Evolutionary conservation across 805 yeast species (phyloP).

Genomic region (Yarrowia sp.): DNA sequence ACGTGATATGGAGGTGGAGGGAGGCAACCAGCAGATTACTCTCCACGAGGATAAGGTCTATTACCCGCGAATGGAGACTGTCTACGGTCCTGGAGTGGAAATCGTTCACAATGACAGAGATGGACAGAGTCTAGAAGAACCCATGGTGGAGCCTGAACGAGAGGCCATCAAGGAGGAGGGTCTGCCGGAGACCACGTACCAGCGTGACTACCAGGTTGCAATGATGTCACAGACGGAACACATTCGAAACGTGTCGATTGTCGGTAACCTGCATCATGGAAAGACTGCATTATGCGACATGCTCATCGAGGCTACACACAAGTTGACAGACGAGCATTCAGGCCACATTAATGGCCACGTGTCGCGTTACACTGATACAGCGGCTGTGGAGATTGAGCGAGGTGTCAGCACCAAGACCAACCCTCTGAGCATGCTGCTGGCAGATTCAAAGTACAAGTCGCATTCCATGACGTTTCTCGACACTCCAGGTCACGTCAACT

Average conservation of each 20-base stretch:
- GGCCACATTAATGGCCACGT: slow-evolving; percentile 44
- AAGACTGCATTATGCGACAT: slow-evolving; percentile 75
- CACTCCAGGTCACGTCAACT: slow-evolving; percentile 89
- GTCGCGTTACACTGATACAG: slow-evolving; percentile 67
- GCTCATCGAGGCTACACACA: slow-evolving; percentile 64
- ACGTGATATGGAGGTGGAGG: slow-evolving; percentile 26
- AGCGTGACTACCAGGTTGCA: slow-evolving; percentile 58
- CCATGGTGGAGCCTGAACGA: slow-evolving; percentile 57
- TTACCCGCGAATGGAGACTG: slow-evolving; percentile 45
- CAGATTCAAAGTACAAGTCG: slow-evolving; percentile 53
- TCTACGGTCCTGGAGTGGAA: slow-evolving; percentile 63
- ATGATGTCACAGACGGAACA: slow-evolving; percentile 55
- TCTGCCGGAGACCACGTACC: slow-evolving; percentile 59
- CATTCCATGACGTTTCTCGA: slow-evolving; percentile 64
- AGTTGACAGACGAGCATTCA: slow-evolving; percentile 34
- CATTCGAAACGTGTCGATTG: slow-evolving; percentile 67
- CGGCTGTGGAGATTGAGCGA: slow-evolving; percentile 62
- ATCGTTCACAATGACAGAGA: slow-evolving; percentile 56
- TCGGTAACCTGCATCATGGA: slow-evolving; percentile 83
- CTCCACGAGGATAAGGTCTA: slow-evolving; percentile 47
- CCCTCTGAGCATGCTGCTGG: slow-evolving; percentile 58
- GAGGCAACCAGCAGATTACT: slow-evolving; percentile 36
- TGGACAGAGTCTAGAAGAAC: slow-evolving; percentile 53
- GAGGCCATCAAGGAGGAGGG: slow-evolving; percentile 52
- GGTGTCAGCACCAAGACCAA: slow-evolving; percentile 64